phyloP scores from a whole-genome alignment of 345 rosid species.

The Citrus sinensis region DNA sequence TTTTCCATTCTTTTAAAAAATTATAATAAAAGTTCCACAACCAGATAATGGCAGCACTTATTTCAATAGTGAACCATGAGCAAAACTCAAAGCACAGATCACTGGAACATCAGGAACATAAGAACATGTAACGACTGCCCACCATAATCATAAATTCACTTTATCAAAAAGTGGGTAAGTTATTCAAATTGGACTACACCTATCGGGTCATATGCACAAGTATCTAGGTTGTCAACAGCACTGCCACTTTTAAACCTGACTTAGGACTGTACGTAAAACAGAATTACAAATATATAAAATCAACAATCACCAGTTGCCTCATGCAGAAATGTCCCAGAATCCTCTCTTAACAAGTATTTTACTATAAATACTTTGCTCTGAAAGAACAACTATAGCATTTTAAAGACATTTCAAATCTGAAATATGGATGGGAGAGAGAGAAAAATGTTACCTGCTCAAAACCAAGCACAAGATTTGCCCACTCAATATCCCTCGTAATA shows the following conservation, averaged over 20 bases:
- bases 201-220: not conserved
- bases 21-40: not conserved
- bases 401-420: not conserved
- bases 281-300: not conserved
- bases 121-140: not conserved
- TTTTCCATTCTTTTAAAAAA: not conserved
- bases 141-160: not conserved
- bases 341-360: not conserved
- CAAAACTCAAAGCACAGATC: not conserved
- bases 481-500: constrained; percentile 93
- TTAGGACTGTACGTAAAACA: not conserved
- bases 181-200: not conserved
- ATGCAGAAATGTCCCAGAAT: not conserved
- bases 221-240: not conserved
- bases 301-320: not conserved
- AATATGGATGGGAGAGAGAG: not conserved
- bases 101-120: not conserved
- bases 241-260: not conserved
- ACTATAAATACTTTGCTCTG: not conserved
- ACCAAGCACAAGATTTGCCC: constrained; percentile 97
- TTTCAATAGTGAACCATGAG: not conserved
- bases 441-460: constrained; percentile 71
- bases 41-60: not conserved
- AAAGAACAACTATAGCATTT: not conserved
- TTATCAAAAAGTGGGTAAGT: not conserved